A percentile compares a stretch with the other conserved stretches of the same genome.
Evolutionary conservation across 768 basidiomycete genomes (phyloP).

Genomic region (Obba rivulosa): DNA sequence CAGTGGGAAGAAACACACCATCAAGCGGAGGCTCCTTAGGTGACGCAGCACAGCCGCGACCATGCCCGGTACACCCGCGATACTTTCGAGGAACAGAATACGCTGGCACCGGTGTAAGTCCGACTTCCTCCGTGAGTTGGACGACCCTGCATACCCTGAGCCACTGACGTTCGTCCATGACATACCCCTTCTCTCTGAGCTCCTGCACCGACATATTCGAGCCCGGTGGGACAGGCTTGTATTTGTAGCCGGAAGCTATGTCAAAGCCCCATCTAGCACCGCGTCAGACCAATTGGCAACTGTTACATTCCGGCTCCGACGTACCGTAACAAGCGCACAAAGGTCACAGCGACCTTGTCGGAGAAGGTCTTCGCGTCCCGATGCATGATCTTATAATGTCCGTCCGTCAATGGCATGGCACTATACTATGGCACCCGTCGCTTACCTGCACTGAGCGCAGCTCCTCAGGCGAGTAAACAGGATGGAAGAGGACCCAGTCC

Average conservation of each 20-base stretch:
- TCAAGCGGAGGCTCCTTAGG: constrained; percentile 79
- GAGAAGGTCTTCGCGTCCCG: constrained; percentile 54
- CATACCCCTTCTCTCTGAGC: constrained; percentile 66
- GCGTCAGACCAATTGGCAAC: neutral
- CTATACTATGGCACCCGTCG: neutral
- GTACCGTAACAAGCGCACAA: constrained; percentile 55
- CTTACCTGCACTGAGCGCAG: constrained; percentile 65
- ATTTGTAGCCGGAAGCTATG: constrained; percentile 79
- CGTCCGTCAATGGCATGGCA: neutral
- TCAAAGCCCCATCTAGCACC: constrained; percentile 64
- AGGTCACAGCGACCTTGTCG: constrained; percentile 66
- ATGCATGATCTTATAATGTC: constrained; percentile 67
- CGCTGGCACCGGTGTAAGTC: constrained; percentile 28
- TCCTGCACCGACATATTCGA: constrained; percentile 62
- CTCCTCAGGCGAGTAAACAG: constrained; percentile 79
- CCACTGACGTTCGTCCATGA: constrained; percentile 76
- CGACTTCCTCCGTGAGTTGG: neutral
- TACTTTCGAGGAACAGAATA: constrained; percentile 73
- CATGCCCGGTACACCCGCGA: constrained; percentile 97
- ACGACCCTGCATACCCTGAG: constrained; percentile 44
- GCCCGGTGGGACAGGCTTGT: constrained; percentile 56
- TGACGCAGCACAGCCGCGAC: constrained; percentile 88
- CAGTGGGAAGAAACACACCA: constrained; percentile 42
- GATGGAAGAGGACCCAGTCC: constrained; percentile 92
- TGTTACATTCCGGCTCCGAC: constrained; percentile 7